phyloP scores from a whole-genome alignment of 768 basidiomycete species.

The Pulveroboletus sp. region DNA sequence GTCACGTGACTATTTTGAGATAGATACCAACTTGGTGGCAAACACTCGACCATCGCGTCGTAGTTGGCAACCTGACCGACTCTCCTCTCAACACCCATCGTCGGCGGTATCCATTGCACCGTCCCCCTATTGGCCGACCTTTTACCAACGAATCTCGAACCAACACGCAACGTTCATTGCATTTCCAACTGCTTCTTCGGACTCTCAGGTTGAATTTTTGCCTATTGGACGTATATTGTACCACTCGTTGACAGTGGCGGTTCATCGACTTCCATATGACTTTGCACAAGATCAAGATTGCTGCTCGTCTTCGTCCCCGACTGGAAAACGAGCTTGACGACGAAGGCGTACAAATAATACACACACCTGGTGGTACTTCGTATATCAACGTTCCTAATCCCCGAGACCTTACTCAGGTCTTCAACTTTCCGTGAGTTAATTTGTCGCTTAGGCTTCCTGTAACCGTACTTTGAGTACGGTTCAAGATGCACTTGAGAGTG shows the following conservation, averaged over 20 bases:
- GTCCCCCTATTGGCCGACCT: too few species aligned
- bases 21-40: too few species aligned
- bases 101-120: neutral
- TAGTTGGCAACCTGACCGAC: neutral
- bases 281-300: slow-evolving; percentile 59
- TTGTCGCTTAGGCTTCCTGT: neutral
- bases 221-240: neutral
- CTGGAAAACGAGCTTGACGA: slow-evolving; percentile 60
- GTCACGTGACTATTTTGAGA: too few species aligned
- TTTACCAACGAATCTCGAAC: neutral
- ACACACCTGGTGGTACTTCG: slow-evolving; percentile 38
- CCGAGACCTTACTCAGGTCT: slow-evolving; percentile 61
- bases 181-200: neutral
- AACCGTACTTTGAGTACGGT: slow-evolving; percentile 2
- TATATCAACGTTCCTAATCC: slow-evolving; percentile 68
- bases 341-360: slow-evolving; percentile 50
- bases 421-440: slow-evolving; percentile 64
- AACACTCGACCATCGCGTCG: slow-evolving; percentile 4
- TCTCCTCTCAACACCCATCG: too few species aligned
- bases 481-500: neutral
- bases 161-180: neutral
- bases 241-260: neutral
- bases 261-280: slow-evolving; percentile 10
- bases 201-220: neutral
- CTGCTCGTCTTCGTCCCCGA: slow-evolving; percentile 66